Base-by-base conservation (phyloP, 2,329 filamentous ascomycete genomes). In the Emmonsia crescens region DNA sequence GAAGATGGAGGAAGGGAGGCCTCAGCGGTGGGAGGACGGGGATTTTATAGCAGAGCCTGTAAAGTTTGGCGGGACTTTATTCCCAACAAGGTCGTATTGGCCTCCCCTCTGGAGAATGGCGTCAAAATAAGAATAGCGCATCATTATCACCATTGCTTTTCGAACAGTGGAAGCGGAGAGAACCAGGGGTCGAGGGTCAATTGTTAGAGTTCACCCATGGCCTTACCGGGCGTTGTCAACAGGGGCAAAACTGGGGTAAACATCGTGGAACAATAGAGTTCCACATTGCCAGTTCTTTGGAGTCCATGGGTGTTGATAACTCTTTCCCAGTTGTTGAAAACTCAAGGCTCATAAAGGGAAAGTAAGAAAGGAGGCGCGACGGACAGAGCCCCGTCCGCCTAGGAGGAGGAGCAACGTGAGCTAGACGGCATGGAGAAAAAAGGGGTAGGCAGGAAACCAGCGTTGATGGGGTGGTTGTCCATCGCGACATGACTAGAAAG, bases 141-240 rank as follows among this genome's bases (percentile, higher is more conserved):
- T 21, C 49, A 33, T 33, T 2, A 33, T 5, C 16, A 8, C 16
- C 27, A 31, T 27, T 31, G 9, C 29, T 19, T 8, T 31, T 19
- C 3, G 16, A 31, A 31, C 14, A 19, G 5, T 1, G 27, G 24
- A 51, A 51, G 27, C 27, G 16, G n/a, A 51, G 48, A 51, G 48
- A 51, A 51, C 12, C 27, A 51, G 14, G 5, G 24, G 48, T 16
- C 48, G 16, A 51, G 16, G 12, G 16, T 8, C 6, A 21, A 19
- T n/a, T n/a, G 48, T 16, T 51, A 51, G 29, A 31, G 48, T 51
- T 51, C 48, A 31, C 24, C 10, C 31, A 51, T 24, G 31, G 54
- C 5, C 59, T 65, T 19, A 64, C 67, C 8, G 51, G 64, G 19
- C 6, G 49, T 12, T n/a, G 5, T 16, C 48, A 51, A 29, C 29